Evolutionary conservation across 208 protist species (phyloP).

Genomic region (Leishmania arabica): DNA sequence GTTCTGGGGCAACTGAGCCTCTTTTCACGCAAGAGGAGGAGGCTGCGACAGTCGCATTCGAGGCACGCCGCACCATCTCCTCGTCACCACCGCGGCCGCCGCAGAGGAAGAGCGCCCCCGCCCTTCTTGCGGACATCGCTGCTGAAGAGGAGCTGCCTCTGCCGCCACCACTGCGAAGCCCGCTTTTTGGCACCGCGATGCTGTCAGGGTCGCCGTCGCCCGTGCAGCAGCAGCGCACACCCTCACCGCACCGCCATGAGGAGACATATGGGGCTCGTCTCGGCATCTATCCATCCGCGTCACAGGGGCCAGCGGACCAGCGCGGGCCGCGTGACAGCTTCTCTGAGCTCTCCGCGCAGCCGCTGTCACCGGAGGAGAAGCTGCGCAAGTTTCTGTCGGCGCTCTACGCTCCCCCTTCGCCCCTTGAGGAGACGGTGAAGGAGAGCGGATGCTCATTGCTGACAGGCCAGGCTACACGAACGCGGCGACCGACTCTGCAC

Average conservation of each 20-base stretch:
- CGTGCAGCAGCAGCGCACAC: neutral
- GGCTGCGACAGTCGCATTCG: neutral
- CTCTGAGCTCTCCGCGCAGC: neutral
- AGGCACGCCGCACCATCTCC: neutral
- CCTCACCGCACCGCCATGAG: neutral
- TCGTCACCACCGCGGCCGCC: neutral
- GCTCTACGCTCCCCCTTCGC: conserved; percentile 2
- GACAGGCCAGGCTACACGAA: neutral
- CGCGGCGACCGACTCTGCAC: neutral
- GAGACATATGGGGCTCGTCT: neutral
- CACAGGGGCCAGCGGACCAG: neutral
- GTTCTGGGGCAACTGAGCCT: neutral
- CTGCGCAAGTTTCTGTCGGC: conserved; percentile 3
- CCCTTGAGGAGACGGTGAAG: neutral
- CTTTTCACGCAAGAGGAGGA: neutral
- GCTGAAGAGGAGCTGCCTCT: conserved; percentile 5
- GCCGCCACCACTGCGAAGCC: conserved; percentile 23
- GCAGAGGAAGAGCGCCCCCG: conserved; percentile 5
- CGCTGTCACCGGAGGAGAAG: conserved; percentile 11
- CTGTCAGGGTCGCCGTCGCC: conserved; percentile 9
- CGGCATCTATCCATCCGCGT: conserved; percentile 1
- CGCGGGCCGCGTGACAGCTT: neutral
- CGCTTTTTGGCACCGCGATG: conserved; percentile 15
- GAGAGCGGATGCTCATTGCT: neutral
- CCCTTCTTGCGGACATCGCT: neutral